Conservation (phyloP, 352 stramenopile species). For the Phytopythium mirpurense region DNA sequence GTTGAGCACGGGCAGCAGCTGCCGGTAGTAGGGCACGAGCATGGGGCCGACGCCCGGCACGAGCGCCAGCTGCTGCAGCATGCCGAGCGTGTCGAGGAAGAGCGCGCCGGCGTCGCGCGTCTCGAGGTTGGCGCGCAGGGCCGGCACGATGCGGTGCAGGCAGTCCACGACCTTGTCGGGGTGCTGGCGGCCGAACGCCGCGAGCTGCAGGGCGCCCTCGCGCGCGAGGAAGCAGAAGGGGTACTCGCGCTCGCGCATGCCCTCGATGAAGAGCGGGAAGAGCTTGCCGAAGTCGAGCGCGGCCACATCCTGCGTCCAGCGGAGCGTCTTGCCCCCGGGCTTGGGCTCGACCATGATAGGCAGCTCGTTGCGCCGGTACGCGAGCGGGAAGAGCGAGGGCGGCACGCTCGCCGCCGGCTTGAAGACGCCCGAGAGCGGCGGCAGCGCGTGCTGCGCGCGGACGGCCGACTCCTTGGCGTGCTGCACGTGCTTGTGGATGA, state of each 20-base stretch:
- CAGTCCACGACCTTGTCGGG: constrained; percentile 63
- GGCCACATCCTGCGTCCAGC: constrained; percentile 51
- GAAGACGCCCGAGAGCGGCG: constrained; percentile 49
- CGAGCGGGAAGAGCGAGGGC: constrained; percentile 52
- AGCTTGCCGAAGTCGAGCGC: constrained; percentile 82
- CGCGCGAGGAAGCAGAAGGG: constrained; percentile 78
- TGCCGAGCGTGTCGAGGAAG: constrained; percentile 34
- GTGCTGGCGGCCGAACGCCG: constrained; percentile 54
- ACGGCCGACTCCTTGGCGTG: constrained; percentile 36
- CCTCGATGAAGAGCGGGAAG: constrained; percentile 90
- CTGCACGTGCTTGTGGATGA: constrained; percentile 51
- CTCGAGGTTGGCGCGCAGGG: constrained; percentile 69
- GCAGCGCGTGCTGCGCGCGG: constrained; percentile 24
- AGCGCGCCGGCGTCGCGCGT: constrained; percentile 49
- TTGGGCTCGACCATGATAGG: constrained; percentile 63
- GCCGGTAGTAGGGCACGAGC: constrained; percentile 90
- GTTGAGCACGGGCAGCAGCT: constrained; percentile 88
- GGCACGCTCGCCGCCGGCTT: constrained; percentile 26
- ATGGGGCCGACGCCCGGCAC: constrained; percentile 63
- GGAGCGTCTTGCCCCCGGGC: constrained; percentile 42
- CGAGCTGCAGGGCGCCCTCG: constrained; percentile 79
- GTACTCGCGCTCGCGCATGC: constrained; percentile 70
- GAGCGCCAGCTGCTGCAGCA: constrained; percentile 58
- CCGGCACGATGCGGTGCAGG: constrained; percentile 58
- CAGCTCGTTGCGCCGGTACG: constrained; percentile 57